A percentile compares a stretch with the other conserved stretches of the same genome.
Evolutionary conservation across 352 stramenopile genomes (phyloP).

Genomic region (Globisporangium middletonii): DNA sequence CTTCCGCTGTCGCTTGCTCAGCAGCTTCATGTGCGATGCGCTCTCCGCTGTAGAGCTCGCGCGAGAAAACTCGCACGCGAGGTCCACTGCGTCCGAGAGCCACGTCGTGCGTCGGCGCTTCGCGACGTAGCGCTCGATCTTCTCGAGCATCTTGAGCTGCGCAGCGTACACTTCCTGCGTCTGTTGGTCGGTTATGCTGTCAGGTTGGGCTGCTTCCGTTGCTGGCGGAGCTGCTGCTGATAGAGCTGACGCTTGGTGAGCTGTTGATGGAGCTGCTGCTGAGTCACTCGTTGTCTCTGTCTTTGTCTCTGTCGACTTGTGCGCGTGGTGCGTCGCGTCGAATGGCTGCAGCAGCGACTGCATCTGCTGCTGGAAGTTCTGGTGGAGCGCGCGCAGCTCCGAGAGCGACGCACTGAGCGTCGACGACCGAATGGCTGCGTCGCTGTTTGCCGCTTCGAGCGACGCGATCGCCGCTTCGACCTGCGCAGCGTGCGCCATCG

Average conservation of each 20-base stretch:
- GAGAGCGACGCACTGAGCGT: slow-evolving; percentile 22
- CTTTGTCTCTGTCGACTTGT: neutral
- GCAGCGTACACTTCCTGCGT: neutral
- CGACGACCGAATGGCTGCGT: slow-evolving; percentile 8
- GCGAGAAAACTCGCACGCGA: slow-evolving; percentile 1
- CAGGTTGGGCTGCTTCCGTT: neutral
- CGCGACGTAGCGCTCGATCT: slow-evolving; percentile 1
- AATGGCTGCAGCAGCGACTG: slow-evolving; percentile 10
- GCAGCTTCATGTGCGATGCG: neutral
- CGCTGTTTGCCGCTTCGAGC: slow-evolving; percentile 11
- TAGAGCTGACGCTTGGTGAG: too few relatives aligned
- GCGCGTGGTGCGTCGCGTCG: neutral
- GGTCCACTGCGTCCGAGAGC: slow-evolving; percentile 5
- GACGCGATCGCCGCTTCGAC: slow-evolving; percentile 20
- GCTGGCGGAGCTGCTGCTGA: neutral
- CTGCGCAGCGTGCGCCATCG: slow-evolving; percentile 22
- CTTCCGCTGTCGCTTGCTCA: neutral
- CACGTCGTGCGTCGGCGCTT: neutral
- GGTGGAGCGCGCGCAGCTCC: slow-evolving; percentile 27
- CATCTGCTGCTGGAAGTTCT: slow-evolving; percentile 12
- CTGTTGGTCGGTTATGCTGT: too few relatives aligned
- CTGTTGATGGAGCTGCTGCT: too few relatives aligned
- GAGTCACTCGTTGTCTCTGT: neutral
- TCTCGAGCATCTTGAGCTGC: slow-evolving; percentile 1
- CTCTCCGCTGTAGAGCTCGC: neutral